Conservation (phyloP, 257 asterid species). For the Nicotiana tomentosiformis region DNA sequence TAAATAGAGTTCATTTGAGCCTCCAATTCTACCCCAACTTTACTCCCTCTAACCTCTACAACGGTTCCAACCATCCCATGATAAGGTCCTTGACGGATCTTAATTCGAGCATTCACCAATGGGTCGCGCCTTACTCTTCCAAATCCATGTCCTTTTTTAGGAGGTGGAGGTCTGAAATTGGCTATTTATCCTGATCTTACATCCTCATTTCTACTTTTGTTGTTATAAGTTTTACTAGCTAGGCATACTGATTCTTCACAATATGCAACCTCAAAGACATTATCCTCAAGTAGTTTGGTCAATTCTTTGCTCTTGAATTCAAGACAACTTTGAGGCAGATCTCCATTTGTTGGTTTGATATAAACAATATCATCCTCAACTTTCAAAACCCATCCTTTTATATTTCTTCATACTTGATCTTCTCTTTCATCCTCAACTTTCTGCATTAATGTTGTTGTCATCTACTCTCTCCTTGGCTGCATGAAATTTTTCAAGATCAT, state of each 20-base stretch:
- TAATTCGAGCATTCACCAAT: not conserved
- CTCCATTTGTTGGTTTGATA: constrained; percentile 65
- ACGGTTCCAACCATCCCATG: not conserved
- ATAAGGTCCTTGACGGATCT: not conserved
- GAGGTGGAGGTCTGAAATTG: not conserved
- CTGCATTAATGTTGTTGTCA: constrained; percentile 57
- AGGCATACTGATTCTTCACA: not conserved
- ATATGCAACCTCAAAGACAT: constrained; percentile 71
- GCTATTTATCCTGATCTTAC: not conserved
- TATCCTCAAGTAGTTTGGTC: constrained; percentile 79
- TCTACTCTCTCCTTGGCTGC: constrained; percentile 37
- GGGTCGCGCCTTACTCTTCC: not conserved
- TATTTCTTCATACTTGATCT: not conserved
- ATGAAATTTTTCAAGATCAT: constrained; percentile 84
- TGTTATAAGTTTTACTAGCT: not conserved
- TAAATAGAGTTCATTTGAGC: not conserved
- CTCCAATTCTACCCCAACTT: not conserved
- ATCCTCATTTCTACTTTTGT: not conserved
- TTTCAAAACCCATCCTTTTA: constrained; percentile 74
- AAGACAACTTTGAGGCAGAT: constrained; percentile 61
- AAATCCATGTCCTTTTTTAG: not conserved
- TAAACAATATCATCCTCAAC: constrained; percentile 87
- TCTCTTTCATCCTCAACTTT: not conserved
- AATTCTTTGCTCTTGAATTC: constrained; percentile 66
- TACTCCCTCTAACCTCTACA: not conserved